A percentile compares a stretch with the other conserved stretches of the same genome.
phyloP scores from a whole-genome alignment of 306 rosid genomes.

The Malus sylvestris region DNA sequence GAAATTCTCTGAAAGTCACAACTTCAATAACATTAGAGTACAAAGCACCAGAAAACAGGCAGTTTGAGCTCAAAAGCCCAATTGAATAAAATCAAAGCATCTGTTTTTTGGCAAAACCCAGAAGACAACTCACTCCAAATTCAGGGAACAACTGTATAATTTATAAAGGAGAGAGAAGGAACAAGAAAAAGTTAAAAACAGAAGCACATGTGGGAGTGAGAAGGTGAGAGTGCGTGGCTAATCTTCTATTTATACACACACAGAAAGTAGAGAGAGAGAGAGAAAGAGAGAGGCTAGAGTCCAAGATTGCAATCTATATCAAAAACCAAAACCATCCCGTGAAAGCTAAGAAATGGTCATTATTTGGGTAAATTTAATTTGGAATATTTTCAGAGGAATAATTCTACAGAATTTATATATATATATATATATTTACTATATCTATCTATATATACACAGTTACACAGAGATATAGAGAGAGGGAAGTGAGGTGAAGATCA shows the following conservation, averaged over 20 bases:
- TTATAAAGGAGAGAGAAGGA: not conserved
- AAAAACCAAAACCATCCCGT: conserved; percentile 30
- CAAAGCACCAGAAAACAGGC: not conserved
- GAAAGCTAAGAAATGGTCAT: conserved; percentile 30
- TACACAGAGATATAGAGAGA: not conserved
- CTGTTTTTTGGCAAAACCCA: not conserved
- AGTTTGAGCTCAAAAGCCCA: not conserved
- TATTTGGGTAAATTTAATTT: conserved; percentile 1
- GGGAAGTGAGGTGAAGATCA: conserved; percentile 19
- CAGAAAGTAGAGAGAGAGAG: not conserved
- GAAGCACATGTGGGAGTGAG: conserved; percentile 18
- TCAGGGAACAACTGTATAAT: not conserved
- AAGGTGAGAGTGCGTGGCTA: not conserved
- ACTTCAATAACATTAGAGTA: not conserved
- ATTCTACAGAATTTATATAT: not conserved
- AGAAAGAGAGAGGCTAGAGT: not conserved
- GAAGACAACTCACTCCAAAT: not conserved
- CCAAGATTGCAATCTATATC: not conserved
- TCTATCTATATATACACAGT: not conserved
- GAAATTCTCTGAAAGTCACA: not conserved
- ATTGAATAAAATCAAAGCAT: not conserved
- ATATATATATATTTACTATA: too few relatives aligned
- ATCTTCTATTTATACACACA: not conserved
- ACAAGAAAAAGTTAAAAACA: conserved; percentile 6
- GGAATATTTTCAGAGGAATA: not conserved